Conservation (phyloP, 1,284 basidiomycete genomes). For the Austroboletus niveus region DNA sequence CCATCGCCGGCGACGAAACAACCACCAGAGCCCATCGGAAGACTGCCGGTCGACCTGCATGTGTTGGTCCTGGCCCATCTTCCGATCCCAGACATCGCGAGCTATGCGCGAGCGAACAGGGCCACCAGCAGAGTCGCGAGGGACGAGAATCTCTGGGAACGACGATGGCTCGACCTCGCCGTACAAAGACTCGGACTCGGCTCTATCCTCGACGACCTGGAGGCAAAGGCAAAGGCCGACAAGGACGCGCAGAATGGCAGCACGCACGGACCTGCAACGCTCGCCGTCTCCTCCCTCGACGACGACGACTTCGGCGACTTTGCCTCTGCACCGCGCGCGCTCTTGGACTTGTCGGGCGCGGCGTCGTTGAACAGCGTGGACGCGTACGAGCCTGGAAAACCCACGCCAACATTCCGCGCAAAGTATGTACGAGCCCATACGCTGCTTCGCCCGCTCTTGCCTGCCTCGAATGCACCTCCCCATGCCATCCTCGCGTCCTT, state of each 20-base stretch:
- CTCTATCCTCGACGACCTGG: slow-evolving; percentile 61
- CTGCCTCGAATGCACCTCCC: slow-evolving; percentile 53
- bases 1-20: slow-evolving; percentile 30
- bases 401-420: slow-evolving; percentile 40
- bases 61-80: slow-evolving; percentile 69
- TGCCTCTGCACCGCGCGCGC: slow-evolving; percentile 40
- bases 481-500: slow-evolving; percentile 50
- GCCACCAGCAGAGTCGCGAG: slow-evolving; percentile 62
- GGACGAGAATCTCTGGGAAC: slow-evolving; percentile 76
- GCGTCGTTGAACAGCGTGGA: slow-evolving; percentile 9
- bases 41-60: slow-evolving; percentile 76
- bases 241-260: slow-evolving; percentile 11
- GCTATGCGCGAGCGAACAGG: slow-evolving; percentile 67
- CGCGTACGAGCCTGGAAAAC: slow-evolving; percentile 19
- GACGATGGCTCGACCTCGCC: slow-evolving; percentile 62
- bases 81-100: slow-evolving; percentile 75
- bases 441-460: slow-evolving; percentile 59
- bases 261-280: slow-evolving; percentile 46
- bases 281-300: slow-evolving; percentile 54
- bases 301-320: slow-evolving; percentile 97
- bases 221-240: slow-evolving; percentile 31
- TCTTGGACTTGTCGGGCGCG: slow-evolving; percentile 21
- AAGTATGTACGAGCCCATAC: slow-evolving; percentile 67
- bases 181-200: slow-evolving; percentile 40
- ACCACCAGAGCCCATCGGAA: slow-evolving; percentile 50